A percentile compares a stretch with the other conserved stretches of the same genome.
Evolutionary conservation across 768 basidiomycete genomes (phyloP).

Genomic region (Suillus americanus): DNA sequence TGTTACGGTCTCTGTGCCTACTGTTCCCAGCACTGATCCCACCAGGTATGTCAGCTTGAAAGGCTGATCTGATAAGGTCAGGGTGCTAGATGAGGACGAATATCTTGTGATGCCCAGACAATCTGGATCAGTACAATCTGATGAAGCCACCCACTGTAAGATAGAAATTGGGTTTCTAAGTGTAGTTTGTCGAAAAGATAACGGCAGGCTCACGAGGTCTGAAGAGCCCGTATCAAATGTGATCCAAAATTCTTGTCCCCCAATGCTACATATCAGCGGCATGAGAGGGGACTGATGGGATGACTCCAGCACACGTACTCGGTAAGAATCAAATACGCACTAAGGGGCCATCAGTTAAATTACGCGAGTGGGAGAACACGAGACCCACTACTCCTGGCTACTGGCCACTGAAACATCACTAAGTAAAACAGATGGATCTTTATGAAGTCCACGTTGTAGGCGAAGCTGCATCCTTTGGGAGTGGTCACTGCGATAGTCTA

Average conservation of each 20-base stretch:
- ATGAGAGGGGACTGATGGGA: background rate
- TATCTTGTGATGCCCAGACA: slow-evolving; percentile 46
- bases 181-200: background rate
- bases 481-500: background rate
- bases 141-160: slow-evolving; percentile 50
- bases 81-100: slow-evolving; percentile 31
- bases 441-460: slow-evolving; percentile 8
- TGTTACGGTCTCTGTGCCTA: slow-evolving; percentile 46
- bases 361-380: slow-evolving; percentile 6
- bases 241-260: slow-evolving; percentile 42
- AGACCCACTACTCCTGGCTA: slow-evolving; percentile 23
- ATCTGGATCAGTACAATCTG: slow-evolving; percentile 43
- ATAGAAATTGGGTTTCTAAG: background rate
- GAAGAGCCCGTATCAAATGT: slow-evolving; percentile 60
- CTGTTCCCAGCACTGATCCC: slow-evolving; percentile 47
- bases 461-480: slow-evolving; percentile 2
- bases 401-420: slow-evolving; percentile 21
- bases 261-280: slow-evolving; percentile 31
- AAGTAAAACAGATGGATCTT: slow-evolving; percentile 9
- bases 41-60: slow-evolving; percentile 53
- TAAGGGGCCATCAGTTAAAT: slow-evolving; percentile 13
- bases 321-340: slow-evolving; percentile 34
- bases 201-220: slow-evolving; percentile 42
- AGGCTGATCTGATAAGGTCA: slow-evolving; percentile 27
- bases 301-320: slow-evolving; percentile 14